A percentile compares a stretch with the other conserved stretches of the same genome.
These are phyloP conservation scores for Vitis rotundifolia DNA, from an alignment of 164 flowering plant species.

Conservation along the genomic window DNA sequence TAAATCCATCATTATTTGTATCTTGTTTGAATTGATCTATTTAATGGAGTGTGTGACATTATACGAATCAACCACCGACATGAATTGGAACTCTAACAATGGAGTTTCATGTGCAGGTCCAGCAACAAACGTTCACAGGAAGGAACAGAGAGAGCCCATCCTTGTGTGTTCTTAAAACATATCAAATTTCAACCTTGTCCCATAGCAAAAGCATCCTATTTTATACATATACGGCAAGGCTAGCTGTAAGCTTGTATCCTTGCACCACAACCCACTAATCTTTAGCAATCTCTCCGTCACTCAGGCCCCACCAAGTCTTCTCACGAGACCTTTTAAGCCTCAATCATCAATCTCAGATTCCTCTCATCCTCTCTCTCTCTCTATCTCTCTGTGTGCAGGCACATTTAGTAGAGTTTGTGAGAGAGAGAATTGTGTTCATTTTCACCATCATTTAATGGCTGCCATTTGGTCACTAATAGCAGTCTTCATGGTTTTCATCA, in stretches of 20 bases:
- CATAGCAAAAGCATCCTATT: neutral
- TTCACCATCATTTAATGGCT: conserved; percentile 33
- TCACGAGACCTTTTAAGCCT: conserved; percentile 5
- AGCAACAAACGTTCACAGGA: neutral
- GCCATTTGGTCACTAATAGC: conserved; percentile 17
- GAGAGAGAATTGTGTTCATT: neutral
- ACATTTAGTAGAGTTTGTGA: conserved; percentile 17
- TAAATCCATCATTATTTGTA: too few species aligned
- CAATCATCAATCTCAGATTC: conserved; percentile 1
- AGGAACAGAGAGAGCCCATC: conserved; percentile 2
- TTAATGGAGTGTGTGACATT: too few species aligned
- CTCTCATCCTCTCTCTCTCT: conserved; percentile 1
- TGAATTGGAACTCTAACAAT: neutral
- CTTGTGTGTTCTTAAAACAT: conserved; percentile 20
- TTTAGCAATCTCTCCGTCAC: neutral
- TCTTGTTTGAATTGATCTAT: too few species aligned
- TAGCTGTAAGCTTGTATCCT: conserved; percentile 15
- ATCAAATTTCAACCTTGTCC: conserved; percentile 23
- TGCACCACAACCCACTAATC: neutral
- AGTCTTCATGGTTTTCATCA: conserved; percentile 10
- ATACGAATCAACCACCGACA: too few species aligned
- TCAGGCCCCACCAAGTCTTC: conserved; percentile 6
- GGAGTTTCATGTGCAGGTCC: conserved; percentile 12
- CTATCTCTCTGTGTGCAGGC: conserved; percentile 1
- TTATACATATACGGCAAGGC: too few species aligned